Evolutionary conservation across 2,329 filamentous ascomycete species (phyloP).

Genomic region (Lachnellula cervina): DNA sequence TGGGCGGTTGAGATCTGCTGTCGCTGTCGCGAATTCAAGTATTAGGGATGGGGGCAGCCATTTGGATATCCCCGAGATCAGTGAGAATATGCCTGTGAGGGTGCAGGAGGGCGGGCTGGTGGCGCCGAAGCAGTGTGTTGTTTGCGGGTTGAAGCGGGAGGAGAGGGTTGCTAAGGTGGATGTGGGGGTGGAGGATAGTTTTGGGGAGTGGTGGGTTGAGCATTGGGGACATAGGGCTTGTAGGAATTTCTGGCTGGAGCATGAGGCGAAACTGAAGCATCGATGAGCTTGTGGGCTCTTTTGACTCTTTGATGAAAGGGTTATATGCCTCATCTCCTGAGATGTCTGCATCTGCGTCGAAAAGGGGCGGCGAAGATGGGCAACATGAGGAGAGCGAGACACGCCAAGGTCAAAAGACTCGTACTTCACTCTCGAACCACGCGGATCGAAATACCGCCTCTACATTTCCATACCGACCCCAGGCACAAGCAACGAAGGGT

Average conservation of each 20-base stretch:
- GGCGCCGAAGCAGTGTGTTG: constrained; percentile 69
- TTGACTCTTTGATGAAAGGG: too few species aligned
- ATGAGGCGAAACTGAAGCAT: constrained; percentile 65
- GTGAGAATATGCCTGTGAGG: constrained; percentile 62
- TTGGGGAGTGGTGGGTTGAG: constrained; percentile 95
- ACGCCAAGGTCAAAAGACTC: too few species aligned
- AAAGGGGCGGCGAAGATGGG: too few species aligned
- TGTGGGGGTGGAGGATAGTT: constrained; percentile 75
- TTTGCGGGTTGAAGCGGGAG: constrained; percentile 85
- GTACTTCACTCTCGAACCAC: too few species aligned
- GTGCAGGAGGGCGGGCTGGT: constrained; percentile 68
- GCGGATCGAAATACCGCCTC: too few species aligned
- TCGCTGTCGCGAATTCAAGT: constrained; percentile 57
- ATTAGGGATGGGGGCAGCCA: constrained; percentile 29
- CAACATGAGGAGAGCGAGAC: too few species aligned
- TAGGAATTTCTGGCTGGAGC: constrained; percentile 77
- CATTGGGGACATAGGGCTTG: constrained; percentile 80
- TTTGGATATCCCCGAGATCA: constrained; percentile 60
- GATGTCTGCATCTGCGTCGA: too few species aligned
- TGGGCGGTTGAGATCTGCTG: constrained; percentile 66
- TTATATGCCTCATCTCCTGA: too few species aligned
- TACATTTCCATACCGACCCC: too few species aligned
- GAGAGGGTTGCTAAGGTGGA: constrained; percentile 73
- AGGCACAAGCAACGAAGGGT: too few species aligned
- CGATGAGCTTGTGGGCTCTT: constrained; percentile 40